Evolutionary conservation across 2,329 filamentous ascomycete species (phyloP).

Genomic region (Fusarium goolgardi): DNA sequence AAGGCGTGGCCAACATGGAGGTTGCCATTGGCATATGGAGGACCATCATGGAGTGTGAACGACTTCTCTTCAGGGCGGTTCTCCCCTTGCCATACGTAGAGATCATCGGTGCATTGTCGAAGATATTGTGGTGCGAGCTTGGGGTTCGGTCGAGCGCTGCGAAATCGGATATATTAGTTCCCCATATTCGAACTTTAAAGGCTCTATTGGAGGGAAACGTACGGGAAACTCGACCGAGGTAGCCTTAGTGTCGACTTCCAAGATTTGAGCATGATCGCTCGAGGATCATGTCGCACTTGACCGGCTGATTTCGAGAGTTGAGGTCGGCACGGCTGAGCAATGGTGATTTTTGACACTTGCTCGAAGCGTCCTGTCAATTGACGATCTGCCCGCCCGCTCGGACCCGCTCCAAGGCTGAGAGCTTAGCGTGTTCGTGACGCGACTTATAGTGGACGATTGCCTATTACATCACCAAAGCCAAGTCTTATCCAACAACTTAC

Average conservation of each 20-base stretch:
- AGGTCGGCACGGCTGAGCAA: slow-evolving; percentile 35
- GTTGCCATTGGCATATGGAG: slow-evolving; percentile 93
- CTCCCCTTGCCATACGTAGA: slow-evolving; percentile 86
- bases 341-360: slow-evolving; percentile 41
- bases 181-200: background rate
- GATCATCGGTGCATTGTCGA: slow-evolving; percentile 81
- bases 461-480: slow-evolving; percentile 40
- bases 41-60: slow-evolving; percentile 93
- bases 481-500: slow-evolving; percentile 4
- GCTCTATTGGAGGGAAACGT: slow-evolving; percentile 46
- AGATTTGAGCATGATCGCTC: slow-evolving; percentile 62
- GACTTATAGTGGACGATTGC: slow-evolving; percentile 35
- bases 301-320: slow-evolving; percentile 9
- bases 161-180: slow-evolving; percentile 37
- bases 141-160: slow-evolving; percentile 64
- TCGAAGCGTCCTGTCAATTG: slow-evolving; percentile 28
- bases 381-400: slow-evolving; percentile 24
- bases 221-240: slow-evolving; percentile 80
- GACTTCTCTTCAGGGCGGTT: slow-evolving; percentile 65
- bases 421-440: slow-evolving; percentile 29
- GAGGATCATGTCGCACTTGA: slow-evolving; percentile 47
- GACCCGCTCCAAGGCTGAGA: slow-evolving; percentile 47
- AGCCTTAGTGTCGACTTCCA: slow-evolving; percentile 81
- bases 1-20: slow-evolving; percentile 94
- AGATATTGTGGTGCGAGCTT: slow-evolving; percentile 70